Percentiles rank a stretch among this genome's conserved stretches.
These are phyloP conservation scores for Lentinula edodes DNA, from an alignment of 768 basidiomycete species.

Conservation along the genomic window DNA sequence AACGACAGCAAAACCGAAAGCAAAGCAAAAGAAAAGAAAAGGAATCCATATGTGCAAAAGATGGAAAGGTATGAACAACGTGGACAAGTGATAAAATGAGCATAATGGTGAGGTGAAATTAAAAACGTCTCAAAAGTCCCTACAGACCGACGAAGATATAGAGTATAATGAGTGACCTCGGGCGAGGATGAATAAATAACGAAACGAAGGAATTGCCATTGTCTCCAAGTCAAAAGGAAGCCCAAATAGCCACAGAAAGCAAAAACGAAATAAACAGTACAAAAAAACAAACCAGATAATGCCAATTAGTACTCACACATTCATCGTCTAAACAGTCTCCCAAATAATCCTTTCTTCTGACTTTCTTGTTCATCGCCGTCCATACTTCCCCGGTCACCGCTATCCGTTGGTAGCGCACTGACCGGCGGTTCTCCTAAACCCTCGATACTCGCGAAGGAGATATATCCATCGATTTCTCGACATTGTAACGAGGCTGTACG, in stretches of 20 bases:
- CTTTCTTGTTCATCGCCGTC: background rate
- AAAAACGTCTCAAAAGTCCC: background rate
- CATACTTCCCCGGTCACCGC: background rate
- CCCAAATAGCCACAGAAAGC: background rate
- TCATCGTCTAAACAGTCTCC: constrained; percentile 3
- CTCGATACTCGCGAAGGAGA: background rate
- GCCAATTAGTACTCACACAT: background rate
- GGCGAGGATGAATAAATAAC: background rate
- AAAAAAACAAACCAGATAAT: background rate
- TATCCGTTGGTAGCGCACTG: background rate
- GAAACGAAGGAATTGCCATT: background rate
- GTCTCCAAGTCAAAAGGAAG: background rate
- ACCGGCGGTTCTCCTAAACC: constrained; percentile 1
- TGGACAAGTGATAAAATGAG: background rate
- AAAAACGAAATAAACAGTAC: background rate
- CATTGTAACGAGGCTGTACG: constrained; percentile 2
- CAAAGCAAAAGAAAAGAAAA: background rate
- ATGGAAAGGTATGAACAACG: background rate
- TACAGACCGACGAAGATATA: background rate
- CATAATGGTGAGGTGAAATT: background rate
- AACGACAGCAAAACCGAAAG: background rate
- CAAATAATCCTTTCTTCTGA: background rate
- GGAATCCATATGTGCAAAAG: background rate
- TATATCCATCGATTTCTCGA: background rate
- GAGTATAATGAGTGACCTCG: background rate